Evolutionary conservation across 73 alveolate genomes (phyloP), one percentile per base, ranked within the genome.

Genomic region (Paramecium primaurelia): DNA sequence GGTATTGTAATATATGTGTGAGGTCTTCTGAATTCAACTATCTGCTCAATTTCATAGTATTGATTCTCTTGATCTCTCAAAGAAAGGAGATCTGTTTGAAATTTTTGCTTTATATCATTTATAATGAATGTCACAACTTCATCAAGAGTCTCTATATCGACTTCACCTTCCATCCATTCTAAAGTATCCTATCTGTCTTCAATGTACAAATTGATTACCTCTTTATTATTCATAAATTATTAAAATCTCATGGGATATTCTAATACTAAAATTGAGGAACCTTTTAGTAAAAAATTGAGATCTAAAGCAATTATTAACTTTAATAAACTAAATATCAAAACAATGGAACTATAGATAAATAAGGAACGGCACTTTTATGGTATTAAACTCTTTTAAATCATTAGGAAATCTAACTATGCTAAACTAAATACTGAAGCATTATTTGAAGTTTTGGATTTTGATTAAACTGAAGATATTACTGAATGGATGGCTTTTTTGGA

Each of bases 401-500:
- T 42, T 44, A 89, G 94, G 94, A 89, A 89, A 42, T 89, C 94
- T 45, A 89, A 89, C 45, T 89, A 47, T 51, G 94, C 94, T 40
- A 71, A 89, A 71, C 68, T 89, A 16, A 89, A 89, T 45, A 89
- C 92, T 30, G 94, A 89, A n/a, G 94, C 86, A 69, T 80, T 89
- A n/a, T 89, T 89, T 83, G 88, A 89, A 26, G 94, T 92, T 25
- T 92, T 89, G 12, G 94, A 89, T 71, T 77, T 89, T 49, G 94
- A 89, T 89, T 71, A 89, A 32, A 89, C 92, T 30, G 94, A 92
- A 22, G 88, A 64, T 20, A 89, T 89, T 22, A 89, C 94, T 45
- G 94, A 89, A 51, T 89, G 94, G 94, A 68, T 89, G 91, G 94
- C 86, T 30, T 89, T 89, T 83, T 89, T 92, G 94, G 88, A 89